Base-by-base conservation (phyloP, 371 early-diverging fungal genomes). In the Mucor lusitanicus region DNA sequence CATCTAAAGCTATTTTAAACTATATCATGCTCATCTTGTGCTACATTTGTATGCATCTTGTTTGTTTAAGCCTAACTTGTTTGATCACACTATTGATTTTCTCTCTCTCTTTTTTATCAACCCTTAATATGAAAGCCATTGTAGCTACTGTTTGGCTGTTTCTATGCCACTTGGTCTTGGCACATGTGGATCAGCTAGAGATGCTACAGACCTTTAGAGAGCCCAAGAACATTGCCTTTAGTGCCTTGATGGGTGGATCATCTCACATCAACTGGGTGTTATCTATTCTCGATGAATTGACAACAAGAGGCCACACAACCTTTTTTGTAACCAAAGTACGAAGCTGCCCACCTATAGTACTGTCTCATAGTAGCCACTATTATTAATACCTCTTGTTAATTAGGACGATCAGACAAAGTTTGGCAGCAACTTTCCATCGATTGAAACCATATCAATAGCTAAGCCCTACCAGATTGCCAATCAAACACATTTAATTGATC, bases 181-280 rank as follows among this genome's bases (percentile, higher is more conserved):
- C 48, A 21, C 19, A 23, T 23, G 23, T 19, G 3, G 48, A 48
- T 23, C n/a, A 48, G 7, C 23, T 48, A 5, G 23, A 48, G 21
- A 48, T 23, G 23, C 19, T 48, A 23, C 48, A 48, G 23, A 23
- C 19, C 33, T 71, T 63, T 32, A 53, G 67, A 60, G 44, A 33
- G 8, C 48, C 59, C 9, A 73, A 69, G 28, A 69, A 63, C 6
- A 44, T 73, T 15, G 12, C 48, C 4, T 73, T 73, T 30, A 6
- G 39, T 40, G 53, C 39, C 9, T n/a, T 54, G 8, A 28, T 50
- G 15, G 73, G 73, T 27, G 73, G 73, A 0, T 39, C 61, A 2
- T 69, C 69, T 15, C 73, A 73, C 57, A 37, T 57, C 11, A 21
- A 19, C 19, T 73, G 73, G 69, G 73, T 73, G 0, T 30, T 69